Evolutionary conservation across 1,139 yeast genomes (phyloP).

Genomic region (Candida pseudocylindracea): DNA sequence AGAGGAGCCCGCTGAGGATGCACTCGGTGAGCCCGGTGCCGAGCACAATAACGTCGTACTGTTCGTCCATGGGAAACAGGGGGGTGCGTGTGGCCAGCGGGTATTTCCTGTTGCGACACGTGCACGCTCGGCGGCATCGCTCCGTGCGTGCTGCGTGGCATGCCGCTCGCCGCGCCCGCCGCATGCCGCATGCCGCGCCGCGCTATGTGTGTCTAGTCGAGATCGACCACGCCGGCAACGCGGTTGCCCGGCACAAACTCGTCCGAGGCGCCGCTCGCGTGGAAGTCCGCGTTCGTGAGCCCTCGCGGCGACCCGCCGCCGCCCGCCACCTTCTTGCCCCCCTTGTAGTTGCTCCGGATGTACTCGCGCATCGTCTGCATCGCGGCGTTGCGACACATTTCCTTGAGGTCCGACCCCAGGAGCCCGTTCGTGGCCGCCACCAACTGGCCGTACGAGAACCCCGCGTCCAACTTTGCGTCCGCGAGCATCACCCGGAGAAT

Average conservation of each 20-base stretch:
- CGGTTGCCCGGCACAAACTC: too few species aligned
- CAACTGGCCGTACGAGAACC: constrained; percentile 29
- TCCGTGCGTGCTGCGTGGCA: too few species aligned
- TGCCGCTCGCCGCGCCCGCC: too few species aligned
- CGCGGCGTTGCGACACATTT: constrained; percentile 85
- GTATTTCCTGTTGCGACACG: too few species aligned
- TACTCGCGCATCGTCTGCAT: constrained; percentile 75
- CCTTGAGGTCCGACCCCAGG: constrained; percentile 85
- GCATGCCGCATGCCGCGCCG: too few species aligned
- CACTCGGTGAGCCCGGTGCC: constrained; percentile 89
- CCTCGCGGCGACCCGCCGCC: too few species aligned
- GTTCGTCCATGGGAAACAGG: constrained; percentile 62
- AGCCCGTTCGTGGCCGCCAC: constrained; percentile 48
- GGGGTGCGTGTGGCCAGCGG: too few species aligned
- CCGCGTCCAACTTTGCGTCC: constrained; percentile 35
- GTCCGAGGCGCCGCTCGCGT: too few species aligned
- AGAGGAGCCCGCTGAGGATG: constrained; percentile 76
- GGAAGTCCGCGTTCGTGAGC: too few species aligned
- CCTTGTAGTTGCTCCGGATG: constrained; percentile 25
- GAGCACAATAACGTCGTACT: constrained; percentile 74
- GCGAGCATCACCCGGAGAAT: constrained; percentile 45
- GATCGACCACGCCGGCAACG: too few species aligned
- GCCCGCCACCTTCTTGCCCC: constrained; percentile 13
- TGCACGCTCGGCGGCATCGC: too few species aligned
- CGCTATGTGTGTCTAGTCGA: too few species aligned